These are phyloP conservation scores for Linum usitatissimum DNA, from an alignment of 345 rosid species.

Conservation along the genomic window DNA sequence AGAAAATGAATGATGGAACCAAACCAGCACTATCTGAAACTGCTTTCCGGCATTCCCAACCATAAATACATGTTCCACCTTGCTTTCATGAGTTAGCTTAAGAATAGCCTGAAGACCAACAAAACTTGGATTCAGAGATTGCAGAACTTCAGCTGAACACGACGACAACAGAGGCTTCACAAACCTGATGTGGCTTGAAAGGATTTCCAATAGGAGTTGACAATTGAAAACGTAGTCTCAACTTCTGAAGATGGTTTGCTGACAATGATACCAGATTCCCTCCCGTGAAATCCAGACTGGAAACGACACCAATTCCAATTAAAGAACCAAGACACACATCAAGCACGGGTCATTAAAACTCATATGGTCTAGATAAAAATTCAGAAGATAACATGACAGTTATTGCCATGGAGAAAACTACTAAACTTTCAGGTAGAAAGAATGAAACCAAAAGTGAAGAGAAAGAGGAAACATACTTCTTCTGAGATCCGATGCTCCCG, in stretches of 20 bases:
- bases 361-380: neutral
- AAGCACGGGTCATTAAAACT: neutral
- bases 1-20: slow-evolving; percentile 19
- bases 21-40: slow-evolving; percentile 75
- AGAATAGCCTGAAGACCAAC: slow-evolving; percentile 65
- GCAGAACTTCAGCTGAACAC: neutral
- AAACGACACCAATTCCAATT: neutral
- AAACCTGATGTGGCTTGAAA: slow-evolving; percentile 95
- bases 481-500: slow-evolving; percentile 63
- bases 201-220: slow-evolving; percentile 52
- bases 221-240: slow-evolving; percentile 62
- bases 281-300: slow-evolving; percentile 66
- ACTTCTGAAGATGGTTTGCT: slow-evolving; percentile 94
- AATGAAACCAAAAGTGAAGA: neutral
- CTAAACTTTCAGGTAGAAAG: neutral
- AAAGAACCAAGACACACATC: neutral
- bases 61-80: slow-evolving; percentile 77
- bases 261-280: slow-evolving; percentile 49
- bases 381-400: neutral
- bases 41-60: slow-evolving; percentile 62
- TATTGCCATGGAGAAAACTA: neutral
- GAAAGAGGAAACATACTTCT: slow-evolving; percentile 36
- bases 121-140: slow-evolving; percentile 20
- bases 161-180: slow-evolving; percentile 6
- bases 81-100: slow-evolving; percentile 74